Evolutionary conservation across 805 yeast genomes (phyloP), one percentile per base, ranked within the genome.

Genomic region (Candida methanosorbosa): DNA sequence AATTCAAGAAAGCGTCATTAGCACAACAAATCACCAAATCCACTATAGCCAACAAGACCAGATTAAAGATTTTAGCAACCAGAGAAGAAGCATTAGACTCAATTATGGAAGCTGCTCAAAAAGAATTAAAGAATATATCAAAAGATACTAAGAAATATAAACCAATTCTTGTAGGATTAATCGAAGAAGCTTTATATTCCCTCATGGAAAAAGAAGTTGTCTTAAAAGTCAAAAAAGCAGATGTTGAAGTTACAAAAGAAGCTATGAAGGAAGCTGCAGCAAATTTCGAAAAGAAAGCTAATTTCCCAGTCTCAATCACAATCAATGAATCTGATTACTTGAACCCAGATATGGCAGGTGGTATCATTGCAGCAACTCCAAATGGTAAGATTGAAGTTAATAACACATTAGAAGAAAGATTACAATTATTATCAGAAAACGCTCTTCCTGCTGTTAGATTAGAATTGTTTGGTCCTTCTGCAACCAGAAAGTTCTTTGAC

Each of bases 1-100:
- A 84, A 57, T 72, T 83, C 64, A 90, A 92, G 70, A 92, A 90
- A 62, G 88, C 95, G 3, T 66, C 86, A 22, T 77, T 92, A 59
- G 83, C 90, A 29, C 97, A 92, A 63, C 97, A 92, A 66, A 90
- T 92, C 57, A 77, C 88, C 50, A 87, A 86, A 66, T 88, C 97
- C 21, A 90, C 95, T 36, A 82, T 92, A 55, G 87, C 90, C 44
- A 92, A 92, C 71, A 87, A 92, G 68, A 84, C 94, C 45, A 81
- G 98, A 64, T 80, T 92, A 57, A 82, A 87, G 66, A 78, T 90
- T 24, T 75, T 92, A 48, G 71, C 82, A 14, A 84, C 94, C 37
- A 85, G 88, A 56, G 95, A 90, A 54, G 77, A 78, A 47, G 76
- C 85, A 12, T 66, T 92, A 49, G 76, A 75, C 42, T 77, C 70